Conservation (phyloP, 2,329 filamentous ascomycete genomes). For the Nemania sp. region DNA sequence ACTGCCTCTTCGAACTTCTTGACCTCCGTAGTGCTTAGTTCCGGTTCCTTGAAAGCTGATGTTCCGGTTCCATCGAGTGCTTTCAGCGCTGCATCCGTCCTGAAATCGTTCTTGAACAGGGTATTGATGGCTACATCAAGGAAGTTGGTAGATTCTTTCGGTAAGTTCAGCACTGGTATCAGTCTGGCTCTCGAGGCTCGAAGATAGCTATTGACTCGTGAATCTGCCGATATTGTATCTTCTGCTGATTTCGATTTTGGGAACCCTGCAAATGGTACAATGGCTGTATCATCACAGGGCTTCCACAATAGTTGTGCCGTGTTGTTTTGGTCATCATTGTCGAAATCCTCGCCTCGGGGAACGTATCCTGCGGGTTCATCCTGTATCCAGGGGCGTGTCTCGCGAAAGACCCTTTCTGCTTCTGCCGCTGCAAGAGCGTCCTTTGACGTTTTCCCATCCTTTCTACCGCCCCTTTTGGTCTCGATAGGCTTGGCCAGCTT, state of each 20-base stretch:
- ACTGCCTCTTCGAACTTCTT: slow-evolving; percentile 94
- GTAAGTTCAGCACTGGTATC: slow-evolving; percentile 67
- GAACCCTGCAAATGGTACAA: slow-evolving; percentile 18
- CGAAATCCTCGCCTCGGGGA: slow-evolving; percentile 77
- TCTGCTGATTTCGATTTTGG: slow-evolving; percentile 41
- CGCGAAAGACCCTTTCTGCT: slow-evolving; percentile 76
- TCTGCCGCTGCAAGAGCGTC: slow-evolving; percentile 80
- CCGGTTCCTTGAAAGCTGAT: slow-evolving; percentile 80
- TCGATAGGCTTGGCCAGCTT: slow-evolving; percentile 88
- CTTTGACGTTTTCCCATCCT: slow-evolving; percentile 76
- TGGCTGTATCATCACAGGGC: slow-evolving; percentile 58
- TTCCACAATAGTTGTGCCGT: slow-evolving; percentile 81
- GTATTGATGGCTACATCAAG: slow-evolving; percentile 80
- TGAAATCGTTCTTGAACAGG: slow-evolving; percentile 72
- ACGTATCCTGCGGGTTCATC: slow-evolving; percentile 89
- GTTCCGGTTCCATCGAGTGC: slow-evolving; percentile 70
- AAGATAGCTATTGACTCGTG: slow-evolving; percentile 78
- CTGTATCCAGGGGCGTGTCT: slow-evolving; percentile 88
- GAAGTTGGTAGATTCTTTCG: slow-evolving; percentile 80
- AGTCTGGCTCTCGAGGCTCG: slow-evolving; percentile 65
- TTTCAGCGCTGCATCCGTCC: slow-evolving; percentile 71
- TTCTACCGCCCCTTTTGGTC: slow-evolving; percentile 80
- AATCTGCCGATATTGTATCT: slow-evolving; percentile 51
- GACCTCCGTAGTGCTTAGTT: slow-evolving; percentile 74
- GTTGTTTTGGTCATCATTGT: slow-evolving; percentile 71